Percentiles rank a stretch among this genome's conserved stretches.
Evolutionary conservation across 176 grass and related monocot genomes (phyloP).

Genomic region (Miscanthus lutarioriparius): DNA sequence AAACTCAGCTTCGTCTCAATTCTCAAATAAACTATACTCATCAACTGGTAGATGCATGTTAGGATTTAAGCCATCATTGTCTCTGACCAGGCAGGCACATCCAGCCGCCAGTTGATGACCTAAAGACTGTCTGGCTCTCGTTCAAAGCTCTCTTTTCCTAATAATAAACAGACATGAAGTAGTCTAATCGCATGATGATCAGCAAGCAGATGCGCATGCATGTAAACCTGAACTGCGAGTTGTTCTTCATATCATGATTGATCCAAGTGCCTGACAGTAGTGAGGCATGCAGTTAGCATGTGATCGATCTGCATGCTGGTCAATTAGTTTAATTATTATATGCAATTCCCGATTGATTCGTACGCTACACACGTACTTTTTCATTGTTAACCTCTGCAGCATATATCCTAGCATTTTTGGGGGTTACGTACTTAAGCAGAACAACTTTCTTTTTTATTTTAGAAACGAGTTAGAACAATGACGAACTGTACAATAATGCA

Average conservation of each 20-base stretch:
- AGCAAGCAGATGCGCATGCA: not conserved
- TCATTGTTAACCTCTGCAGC: not conserved
- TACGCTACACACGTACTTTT: not conserved
- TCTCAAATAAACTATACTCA: too few species aligned
- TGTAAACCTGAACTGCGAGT: constrained; percentile 10
- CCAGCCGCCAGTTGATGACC: not conserved
- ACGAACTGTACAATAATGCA: too few species aligned
- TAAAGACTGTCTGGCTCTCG: not conserved
- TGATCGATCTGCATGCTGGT: not conserved
- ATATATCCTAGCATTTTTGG: not conserved
- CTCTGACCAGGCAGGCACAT: not conserved
- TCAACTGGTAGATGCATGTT: not conserved
- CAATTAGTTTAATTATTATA: constrained; percentile 9
- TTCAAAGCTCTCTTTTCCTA: not conserved
- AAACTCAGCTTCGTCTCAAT: too few species aligned
- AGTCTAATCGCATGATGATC: constrained; percentile 30
- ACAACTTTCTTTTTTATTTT: too few species aligned
- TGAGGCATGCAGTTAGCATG: not conserved
- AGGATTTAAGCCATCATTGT: constrained; percentile 6
- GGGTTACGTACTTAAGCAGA: too few species aligned
- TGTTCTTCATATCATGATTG: constrained; percentile 26
- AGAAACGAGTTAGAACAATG: too few species aligned
- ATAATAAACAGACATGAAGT: not conserved
- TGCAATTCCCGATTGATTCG: not conserved
- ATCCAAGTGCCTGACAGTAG: not conserved